Evolutionary conservation across 768 basidiomycete genomes (phyloP), one percentile per base, ranked within the genome.

Genomic region (Pisolithus microcarpus): DNA sequence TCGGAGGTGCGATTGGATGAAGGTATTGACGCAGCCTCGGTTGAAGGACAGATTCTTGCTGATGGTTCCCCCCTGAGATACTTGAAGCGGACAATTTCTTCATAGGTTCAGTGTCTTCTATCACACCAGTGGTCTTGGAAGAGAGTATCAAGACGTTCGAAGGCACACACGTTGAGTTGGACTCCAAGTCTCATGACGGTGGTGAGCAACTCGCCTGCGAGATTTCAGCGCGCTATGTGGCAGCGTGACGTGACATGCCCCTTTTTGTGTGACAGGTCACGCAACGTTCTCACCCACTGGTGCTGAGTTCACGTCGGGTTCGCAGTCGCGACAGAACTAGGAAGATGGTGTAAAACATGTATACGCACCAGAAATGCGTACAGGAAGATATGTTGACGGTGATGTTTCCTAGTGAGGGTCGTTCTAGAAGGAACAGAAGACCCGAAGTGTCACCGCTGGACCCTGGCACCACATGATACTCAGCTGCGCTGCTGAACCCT

Each of bases 131-230:
- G 39, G 36, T 38, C 49, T 54, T 51, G 53, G 16, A 42, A 23
- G 36, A 8, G n/a, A 28, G 38, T n/a, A 15, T 53, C 45, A 49
- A 36, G 23, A 28, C n/a, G 30, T 38, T 54, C 34, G 49, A 28
- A 49, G 34, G 50, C 53, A 54, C 49, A 51, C 53, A 43, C 28
- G 44, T 47, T 54, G 53, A 54, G 45, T 51, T 26, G 53, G 21
- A 52, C 36, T 46, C 30, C 39, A 45, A 28, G 40, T 15, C 39
- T 47, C 36, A 54, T 54, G 53, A 46, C 38, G 53, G 51, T 43
- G 39, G 47, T 52, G 40, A 48, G 38, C 24, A 28, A 54, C 53
- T 54, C 37, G 53, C 53, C 53, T 53, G 42, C 28, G 30, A 45
- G 37, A 46, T 51, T 46, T 51, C 23, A 16, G 26, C 26, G 23